Conservation (phyloP, 2,329 filamentous ascomycete genomes). For the Aciculosporium take region DNA sequence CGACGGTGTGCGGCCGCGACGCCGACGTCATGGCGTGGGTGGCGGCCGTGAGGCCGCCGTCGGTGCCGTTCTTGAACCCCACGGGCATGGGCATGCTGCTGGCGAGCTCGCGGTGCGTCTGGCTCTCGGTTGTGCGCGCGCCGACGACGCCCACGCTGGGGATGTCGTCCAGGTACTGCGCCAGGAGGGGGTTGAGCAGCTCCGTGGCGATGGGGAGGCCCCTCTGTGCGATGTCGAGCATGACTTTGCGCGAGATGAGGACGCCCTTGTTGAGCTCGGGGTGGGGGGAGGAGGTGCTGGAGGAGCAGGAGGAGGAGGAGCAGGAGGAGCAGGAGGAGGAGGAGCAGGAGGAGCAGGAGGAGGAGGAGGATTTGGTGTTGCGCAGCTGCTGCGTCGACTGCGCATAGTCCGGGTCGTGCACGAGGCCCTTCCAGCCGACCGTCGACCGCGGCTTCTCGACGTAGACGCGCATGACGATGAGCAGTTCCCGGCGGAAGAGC, state of each 20-base stretch:
- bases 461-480: slow-evolving; percentile 96
- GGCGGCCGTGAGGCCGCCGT: slow-evolving; percentile 76
- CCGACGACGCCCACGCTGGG: slow-evolving; percentile 87
- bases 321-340: too few relatives aligned
- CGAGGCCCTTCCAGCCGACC: slow-evolving; percentile 95
- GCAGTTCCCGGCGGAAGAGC: slow-evolving; percentile 76
- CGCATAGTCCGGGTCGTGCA: slow-evolving; percentile 97
- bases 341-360: too few relatives aligned
- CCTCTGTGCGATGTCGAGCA: slow-evolving; percentile 77
- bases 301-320: too few relatives aligned
- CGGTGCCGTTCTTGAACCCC: slow-evolving; percentile 98
- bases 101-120: slow-evolving; percentile 87
- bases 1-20: slow-evolving; percentile 85
- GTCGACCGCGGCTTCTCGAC: slow-evolving; percentile 97
- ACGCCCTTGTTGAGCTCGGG: slow-evolving; percentile 99
- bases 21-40: slow-evolving; percentile 94
- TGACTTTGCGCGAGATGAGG: slow-evolving; percentile 73
- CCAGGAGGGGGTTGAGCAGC: slow-evolving; percentile 96
- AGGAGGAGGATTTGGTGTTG: too few relatives aligned
- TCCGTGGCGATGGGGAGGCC: slow-evolving; percentile 96
- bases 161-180: slow-evolving; percentile 88
- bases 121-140: slow-evolving; percentile 90
- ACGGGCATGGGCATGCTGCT: slow-evolving; percentile 93
- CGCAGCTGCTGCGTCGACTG: too few relatives aligned
- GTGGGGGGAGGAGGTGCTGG: too few relatives aligned